Percentiles rank a stretch among this genome's conserved stretches.
Conservation (phyloP, 2,329 filamentous ascomycete genomes). For the Sporothrix humicola region DNA sequence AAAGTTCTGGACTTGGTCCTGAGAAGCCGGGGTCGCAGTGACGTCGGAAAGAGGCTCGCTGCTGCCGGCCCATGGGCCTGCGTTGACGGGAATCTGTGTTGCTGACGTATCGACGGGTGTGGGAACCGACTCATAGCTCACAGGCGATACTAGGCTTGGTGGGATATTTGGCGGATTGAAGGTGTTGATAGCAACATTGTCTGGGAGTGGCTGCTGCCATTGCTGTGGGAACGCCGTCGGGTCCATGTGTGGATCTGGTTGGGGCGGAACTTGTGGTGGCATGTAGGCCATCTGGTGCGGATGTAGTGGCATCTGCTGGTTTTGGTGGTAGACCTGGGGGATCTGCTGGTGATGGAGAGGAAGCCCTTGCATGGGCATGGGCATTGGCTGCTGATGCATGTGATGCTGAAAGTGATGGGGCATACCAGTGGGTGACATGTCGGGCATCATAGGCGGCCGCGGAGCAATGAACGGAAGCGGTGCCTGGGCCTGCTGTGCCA, state of each 20-base stretch:
- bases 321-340: background rate
- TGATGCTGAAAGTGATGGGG: conserved; percentile 23
- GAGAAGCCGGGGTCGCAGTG: background rate
- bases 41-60: background rate
- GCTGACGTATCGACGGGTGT: background rate
- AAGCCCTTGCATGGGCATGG: conserved; percentile 1
- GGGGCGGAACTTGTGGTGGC: background rate
- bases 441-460: conserved; percentile 50
- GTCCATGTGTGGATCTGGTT: background rate
- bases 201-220: conserved; percentile 26
- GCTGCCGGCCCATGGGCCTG: conserved; percentile 2
- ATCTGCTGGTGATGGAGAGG: background rate
- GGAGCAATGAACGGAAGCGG: conserved; percentile 58
- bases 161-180: background rate
- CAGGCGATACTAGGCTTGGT: background rate
- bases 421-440: background rate
- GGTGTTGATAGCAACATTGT: background rate
- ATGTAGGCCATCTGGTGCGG: conserved; percentile 13
- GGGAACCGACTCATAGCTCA: background rate
- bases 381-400: conserved; percentile 22
- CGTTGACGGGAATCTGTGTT: background rate
- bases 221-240: background rate
- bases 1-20: background rate
- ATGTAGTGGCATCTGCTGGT: background rate
- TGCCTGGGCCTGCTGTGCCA: conserved; percentile 48